Evolutionary conservation across 805 yeast genomes (phyloP), one percentile per base, ranked within the genome.

Genomic region (Teunomyces tritomae): DNA sequence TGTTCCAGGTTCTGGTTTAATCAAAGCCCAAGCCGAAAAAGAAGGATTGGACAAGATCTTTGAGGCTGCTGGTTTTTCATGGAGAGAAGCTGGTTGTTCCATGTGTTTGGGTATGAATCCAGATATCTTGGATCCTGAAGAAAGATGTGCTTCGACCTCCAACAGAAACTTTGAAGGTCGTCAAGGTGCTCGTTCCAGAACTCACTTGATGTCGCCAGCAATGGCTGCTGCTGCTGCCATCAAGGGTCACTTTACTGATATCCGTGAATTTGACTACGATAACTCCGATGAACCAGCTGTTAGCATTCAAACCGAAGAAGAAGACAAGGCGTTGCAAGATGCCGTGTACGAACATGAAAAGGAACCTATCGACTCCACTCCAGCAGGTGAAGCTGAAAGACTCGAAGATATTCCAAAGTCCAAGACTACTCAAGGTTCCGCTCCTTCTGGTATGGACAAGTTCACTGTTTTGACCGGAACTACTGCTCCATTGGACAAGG

Each of bases 101-200:
- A 94, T 94, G 99, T 94, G 99, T 76, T 80, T 94, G 45, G 99
- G 99, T 70, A 94, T 94, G 99, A 94, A 94, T 74, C 97, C 98
- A 37, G 99, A 94, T 75, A 92, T 94, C 59, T 80, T 94, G 64
- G 80, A 84, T 52, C 99, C 99, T 35, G 82, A 87, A 63, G 99
- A 94, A 72, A 84, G 99, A 74, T 94, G 99, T 76, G 99, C 99
- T 7, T 91, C 98, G 10, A 94, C 99, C 14, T 92, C 98, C 17
- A 94, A 94, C 79, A 87, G 99, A 80, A 94, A 94, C 76, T 94
- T 94, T 65, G 97, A 92, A 71, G 99, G 99, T 61, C 91, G 99
- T 73, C 99, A 94, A 78, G 99, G 99, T 74, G 96, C 97, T 45
- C 74, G 73, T 51, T 89, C 97, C 13, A 83, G 99, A 75, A 94